phyloP scores from a whole-genome alignment of 164 flowering plant genomes.

The Chloranthus sessilifolius region DNA sequence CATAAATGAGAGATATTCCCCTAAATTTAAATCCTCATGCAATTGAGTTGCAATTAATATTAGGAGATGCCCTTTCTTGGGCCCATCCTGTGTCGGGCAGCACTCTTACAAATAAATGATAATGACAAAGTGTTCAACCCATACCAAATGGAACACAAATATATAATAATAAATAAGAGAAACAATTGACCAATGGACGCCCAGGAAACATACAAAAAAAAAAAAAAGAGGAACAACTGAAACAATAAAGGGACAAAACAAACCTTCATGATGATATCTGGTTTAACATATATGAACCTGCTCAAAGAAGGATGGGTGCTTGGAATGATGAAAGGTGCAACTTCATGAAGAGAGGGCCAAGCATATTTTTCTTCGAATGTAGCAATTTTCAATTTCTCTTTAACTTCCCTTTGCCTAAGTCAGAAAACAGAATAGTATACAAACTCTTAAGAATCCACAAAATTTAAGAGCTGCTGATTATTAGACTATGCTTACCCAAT shows the following conservation, averaged over 20 bases:
- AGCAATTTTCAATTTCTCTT: constrained; percentile 14
- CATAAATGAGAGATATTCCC: too few relatives aligned
- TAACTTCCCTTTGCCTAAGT: constrained; percentile 30
- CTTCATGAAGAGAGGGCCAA: constrained; percentile 14
- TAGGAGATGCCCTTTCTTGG: too few relatives aligned
- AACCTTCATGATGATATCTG: constrained; percentile 33
- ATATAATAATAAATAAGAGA: too few relatives aligned
- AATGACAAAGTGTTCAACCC: too few relatives aligned
- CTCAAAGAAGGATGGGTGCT: constrained; percentile 11
- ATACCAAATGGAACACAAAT: too few relatives aligned
- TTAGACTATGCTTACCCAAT: constrained; percentile 25
- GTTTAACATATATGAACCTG: constrained; percentile 30
- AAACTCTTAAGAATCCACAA: not conserved
- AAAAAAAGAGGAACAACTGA: not conserved
- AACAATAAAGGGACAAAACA: constrained; percentile 5
- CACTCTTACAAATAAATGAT: too few relatives aligned
- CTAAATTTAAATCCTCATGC: too few relatives aligned
- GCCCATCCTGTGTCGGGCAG: too few relatives aligned
- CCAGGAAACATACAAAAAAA: too few relatives aligned
- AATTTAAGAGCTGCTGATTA: too few relatives aligned
- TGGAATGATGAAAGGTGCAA: constrained; percentile 32
- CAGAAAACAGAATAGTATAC: not conserved
- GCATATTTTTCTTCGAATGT: constrained; percentile 6
- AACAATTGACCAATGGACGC: too few relatives aligned
- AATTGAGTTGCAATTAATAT: too few relatives aligned